Evolutionary conservation across 805 yeast species (phyloP), one percentile per base, ranked within the genome.

Genomic region (Saturnispora halmiae): DNA sequence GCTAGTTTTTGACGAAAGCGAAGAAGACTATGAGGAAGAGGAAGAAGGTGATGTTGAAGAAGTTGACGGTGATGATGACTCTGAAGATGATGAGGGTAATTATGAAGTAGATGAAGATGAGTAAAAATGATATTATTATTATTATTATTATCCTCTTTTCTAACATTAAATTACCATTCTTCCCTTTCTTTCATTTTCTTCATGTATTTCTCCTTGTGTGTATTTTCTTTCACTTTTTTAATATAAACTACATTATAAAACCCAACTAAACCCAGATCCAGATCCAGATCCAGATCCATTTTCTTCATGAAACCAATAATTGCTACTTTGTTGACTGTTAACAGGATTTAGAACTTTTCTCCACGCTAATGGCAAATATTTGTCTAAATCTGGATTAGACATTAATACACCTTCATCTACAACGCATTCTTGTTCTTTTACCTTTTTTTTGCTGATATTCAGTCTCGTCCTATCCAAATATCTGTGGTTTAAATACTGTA

Each of bases 1-100:
- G 11, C 43, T 63, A 31, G 54, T 60, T 18, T 60, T 58, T 36
- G 67, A 60, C 32, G 63, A 60, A 20, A 60, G 56, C 6, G 56
- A 47, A 6, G 62, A 47, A 3, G 59, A 51, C 1, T 57, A 51
- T 2, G 54, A 46, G 1, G 60, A 53, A 2, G 59, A 52, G 1
- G 58, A 49, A 1, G 57, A 49, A 4, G 54, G 49, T 0, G 54
- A 47, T 1, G 55, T 46, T 0, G 49, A 41, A 1, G 52, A 48
- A 5, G 53, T 49, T 3, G 51, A 42, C 1, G 52, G 44, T 3
- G 54, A 50, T 2, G 54, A 45, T 15, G 45, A 47, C 13, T 51
- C 47, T 18, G 43, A 43, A 9, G 50, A 46, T 15, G 45, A 43
- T 11, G 41, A 31, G 8, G 38, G 22, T 9, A 30, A 19, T 13